Base-by-base conservation (phyloP, 108 stramenopile species). In the Bacterosira constricta region DNA sequence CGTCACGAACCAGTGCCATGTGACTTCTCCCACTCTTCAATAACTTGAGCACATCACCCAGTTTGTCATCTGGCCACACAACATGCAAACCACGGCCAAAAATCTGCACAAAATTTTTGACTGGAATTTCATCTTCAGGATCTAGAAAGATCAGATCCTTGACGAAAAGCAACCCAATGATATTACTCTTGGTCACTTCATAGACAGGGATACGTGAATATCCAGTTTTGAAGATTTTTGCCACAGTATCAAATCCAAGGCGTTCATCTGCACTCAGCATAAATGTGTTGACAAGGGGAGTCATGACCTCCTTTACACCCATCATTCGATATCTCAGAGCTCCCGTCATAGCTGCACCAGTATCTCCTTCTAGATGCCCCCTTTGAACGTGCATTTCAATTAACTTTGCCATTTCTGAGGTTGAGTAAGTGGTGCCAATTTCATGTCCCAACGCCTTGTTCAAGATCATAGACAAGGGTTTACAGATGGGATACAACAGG, bases 81-180 rank as follows among this genome's bases (percentile, higher is more conserved):
- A 90, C 82, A 55, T 93, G 87, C 26, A 93, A 59, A 26, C 85
- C 84, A 32, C 99, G 84, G 8, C 97, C 91, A 84, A 99, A 99
- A 53, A 98, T 96, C 21, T 93, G 80, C 5, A 97, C 84, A 66
- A 99, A 96, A 27, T 88, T 92, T 12, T 81, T 74, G 13, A 99
- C 86, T 1, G 97, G 90, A 17, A 87, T 69, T 30, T 90, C 92
- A 81, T 98, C 97, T 69, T 97, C 97, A 7, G 97, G 98, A 75
- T 98, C 97, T 26, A 99, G 76, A 66, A 99, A 98, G 74, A 99
- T 99, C 4, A 99, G 88, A 65, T 99, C 99, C 83, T 99, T 99
- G 51, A 96, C 96, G 63, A 98, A 93, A 15, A 99, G 82, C 41
- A 99, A 66, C 20, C 99, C 98, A 38, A 98, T 91, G 18, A 99